Base-by-base conservation (phyloP, 257 asterid genomes). In the Parsonsia alboflavescens region DNA sequence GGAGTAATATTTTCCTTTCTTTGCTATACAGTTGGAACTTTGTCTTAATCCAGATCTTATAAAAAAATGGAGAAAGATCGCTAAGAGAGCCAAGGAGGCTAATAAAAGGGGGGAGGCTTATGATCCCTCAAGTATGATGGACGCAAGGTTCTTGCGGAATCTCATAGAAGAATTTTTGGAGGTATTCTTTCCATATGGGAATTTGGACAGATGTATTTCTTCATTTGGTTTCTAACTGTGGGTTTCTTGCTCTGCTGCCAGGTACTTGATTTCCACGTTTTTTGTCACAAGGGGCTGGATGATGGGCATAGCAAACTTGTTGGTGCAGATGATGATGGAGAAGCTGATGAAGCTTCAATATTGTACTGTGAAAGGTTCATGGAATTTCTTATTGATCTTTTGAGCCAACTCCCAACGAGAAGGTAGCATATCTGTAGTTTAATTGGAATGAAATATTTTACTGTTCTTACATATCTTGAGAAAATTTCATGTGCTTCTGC, bases 381-480 rank as follows among this genome's bases (percentile, higher is more conserved):
- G 96, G 99, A 95, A 80, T 88, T 95, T 80, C 96, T 95, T 73
- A 95, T 95, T 83, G 99, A 95, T 88, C 97, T 95, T 82, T 85
- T 95, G 90, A 95, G 99, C 89, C 99, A 95, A 84, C 88, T 95
- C 74, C 98, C 99, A 45, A 95, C 99, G 30, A 86, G 99, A 82
- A 95, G 99, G 99, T 94, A 82, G 21, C 39, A 26, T 21, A 22
- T 46, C 39, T 17, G 68, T 33, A 39, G 41, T 41, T 36, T 53
- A 53, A 44, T 78, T 64, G 15, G 41, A 56, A 53, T 53, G 5
- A 6, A 28, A 44, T 61, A 73, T 52, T 50, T 26, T 19, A 24
- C 21, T 12, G 41, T 11, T 42, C 39, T 17, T 42, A 10, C 26
- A 2, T 46, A 73, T 46, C 52, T 39, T 21, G 17, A 44, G 19